Conservation (phyloP, 257 asterid genomes). For the Fraxinus quadrangulata region DNA sequence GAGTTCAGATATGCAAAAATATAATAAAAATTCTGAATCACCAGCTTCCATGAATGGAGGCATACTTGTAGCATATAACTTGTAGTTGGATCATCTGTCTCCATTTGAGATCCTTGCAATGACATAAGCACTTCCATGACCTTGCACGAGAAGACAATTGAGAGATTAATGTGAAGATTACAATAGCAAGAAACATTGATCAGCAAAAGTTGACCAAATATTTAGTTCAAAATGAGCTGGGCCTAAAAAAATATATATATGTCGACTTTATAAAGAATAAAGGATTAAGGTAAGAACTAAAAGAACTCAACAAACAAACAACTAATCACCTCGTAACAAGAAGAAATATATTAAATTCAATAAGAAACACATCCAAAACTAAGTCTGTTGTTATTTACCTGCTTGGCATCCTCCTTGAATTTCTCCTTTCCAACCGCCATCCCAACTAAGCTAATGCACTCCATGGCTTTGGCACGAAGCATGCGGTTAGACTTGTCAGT, state of each 20-base stretch:
- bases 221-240: not conserved
- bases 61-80: slow-evolving; percentile 93
- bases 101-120: slow-evolving; percentile 92
- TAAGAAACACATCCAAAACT: slow-evolving; percentile 15
- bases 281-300: not conserved
- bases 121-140: slow-evolving; percentile 96
- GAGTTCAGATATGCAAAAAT: not conserved
- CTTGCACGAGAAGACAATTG: slow-evolving; percentile 35
- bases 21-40: slow-evolving; percentile 3
- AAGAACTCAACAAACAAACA: slow-evolving; percentile 1
- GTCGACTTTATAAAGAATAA: not conserved
- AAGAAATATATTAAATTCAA: not conserved
- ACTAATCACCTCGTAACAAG: not conserved
- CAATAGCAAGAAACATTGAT: not conserved
- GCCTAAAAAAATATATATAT: not conserved
- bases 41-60: slow-evolving; percentile 24
- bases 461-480: slow-evolving; percentile 99
- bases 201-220: slow-evolving; percentile 7
- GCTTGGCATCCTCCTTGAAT: slow-evolving; percentile 87
- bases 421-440: slow-evolving; percentile 96
- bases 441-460: slow-evolving; percentile 92
- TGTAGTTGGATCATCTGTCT: slow-evolving; percentile 88
- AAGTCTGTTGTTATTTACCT: slow-evolving; percentile 43
- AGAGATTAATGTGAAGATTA: slow-evolving; percentile 19
- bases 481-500: slow-evolving; percentile 84